Evolutionary conservation across 352 stramenopile genomes (phyloP).

Genomic region (Globisporangium cederbergense): DNA sequence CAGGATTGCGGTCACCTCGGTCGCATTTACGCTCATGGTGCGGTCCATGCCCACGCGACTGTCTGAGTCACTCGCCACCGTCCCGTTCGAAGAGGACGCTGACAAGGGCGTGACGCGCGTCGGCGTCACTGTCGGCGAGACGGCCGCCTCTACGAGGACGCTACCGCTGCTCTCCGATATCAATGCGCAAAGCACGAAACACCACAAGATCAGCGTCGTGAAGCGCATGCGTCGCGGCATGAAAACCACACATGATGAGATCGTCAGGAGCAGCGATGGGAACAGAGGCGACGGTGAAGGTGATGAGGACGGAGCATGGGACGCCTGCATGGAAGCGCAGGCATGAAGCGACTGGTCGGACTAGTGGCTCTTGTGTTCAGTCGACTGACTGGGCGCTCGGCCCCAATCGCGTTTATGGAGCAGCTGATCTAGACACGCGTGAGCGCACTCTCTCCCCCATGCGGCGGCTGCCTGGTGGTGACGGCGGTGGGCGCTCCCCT

Average conservation of each 20-base stretch:
- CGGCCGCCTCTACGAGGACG: not conserved
- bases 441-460: not conserved
- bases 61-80: not conserved
- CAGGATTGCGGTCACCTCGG: conserved; percentile 6
- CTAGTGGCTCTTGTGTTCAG: not conserved
- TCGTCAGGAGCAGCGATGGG: not conserved
- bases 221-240: not conserved
- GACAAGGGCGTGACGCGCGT: not conserved
- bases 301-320: not conserved
- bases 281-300: not conserved
- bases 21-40: not conserved
- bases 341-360: not conserved
- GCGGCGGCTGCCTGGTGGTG: not conserved
- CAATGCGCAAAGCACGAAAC: not conserved
- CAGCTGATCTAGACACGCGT: not conserved
- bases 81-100: not conserved
- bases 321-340: conserved; percentile 3
- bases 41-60: not conserved
- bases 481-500: not conserved
- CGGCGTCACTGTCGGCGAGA: not conserved
- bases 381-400: conserved; percentile 5
- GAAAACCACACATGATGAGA: not conserved
- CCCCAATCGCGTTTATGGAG: conserved; percentile 6
- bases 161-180: not conserved
- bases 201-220: not conserved